Evolutionary conservation across 192 early-diverging fungal genomes (phyloP).

Genomic region (Coemansia sp.): DNA sequence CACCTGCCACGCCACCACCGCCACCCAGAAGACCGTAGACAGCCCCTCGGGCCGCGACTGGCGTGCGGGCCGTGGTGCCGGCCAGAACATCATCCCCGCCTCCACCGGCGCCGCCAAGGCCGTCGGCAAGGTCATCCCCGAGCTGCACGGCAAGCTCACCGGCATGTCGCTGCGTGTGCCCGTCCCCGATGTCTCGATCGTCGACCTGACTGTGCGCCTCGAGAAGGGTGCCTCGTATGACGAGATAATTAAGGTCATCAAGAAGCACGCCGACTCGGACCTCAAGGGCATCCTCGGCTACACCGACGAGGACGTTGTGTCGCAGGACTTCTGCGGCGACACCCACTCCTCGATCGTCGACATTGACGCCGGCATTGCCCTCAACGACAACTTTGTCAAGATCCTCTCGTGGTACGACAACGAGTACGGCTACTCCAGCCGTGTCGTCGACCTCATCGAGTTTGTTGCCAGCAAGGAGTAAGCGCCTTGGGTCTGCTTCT

Average conservation of each 20-base stretch:
- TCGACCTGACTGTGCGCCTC: conserved; percentile 93
- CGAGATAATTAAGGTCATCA: conserved; percentile 83
- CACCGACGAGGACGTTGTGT: conserved; percentile 95
- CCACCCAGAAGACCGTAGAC: conserved; percentile 99
- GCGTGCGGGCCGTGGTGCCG: conserved; percentile 94
- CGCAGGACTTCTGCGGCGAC: conserved; percentile 92
- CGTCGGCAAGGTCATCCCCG: conserved; percentile 96
- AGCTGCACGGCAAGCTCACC: conserved; percentile 92
- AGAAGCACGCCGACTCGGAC: conserved; percentile 74
- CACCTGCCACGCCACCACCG: conserved; percentile 96
- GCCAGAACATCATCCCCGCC: conserved; percentile 97
- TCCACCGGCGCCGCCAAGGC: conserved; percentile 99
- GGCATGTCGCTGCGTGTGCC: conserved; percentile 99
- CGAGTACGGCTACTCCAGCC: conserved; percentile 89
- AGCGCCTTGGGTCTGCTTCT: no score
- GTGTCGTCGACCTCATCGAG: conserved; percentile 84
- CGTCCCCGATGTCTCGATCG: conserved; percentile 92
- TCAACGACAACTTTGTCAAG: conserved; percentile 96
- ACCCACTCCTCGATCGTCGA: conserved; percentile 91
- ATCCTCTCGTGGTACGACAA: conserved; percentile 90
- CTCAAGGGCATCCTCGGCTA: conserved; percentile 90
- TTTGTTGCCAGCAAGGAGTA: conserved; percentile 61
- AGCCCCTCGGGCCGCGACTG: conserved; percentile 96
- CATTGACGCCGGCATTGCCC: conserved; percentile 90
- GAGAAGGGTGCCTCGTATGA: conserved; percentile 88